Evolutionary conservation across 345 rosid genomes (phyloP).

Genomic region (Microthlaspi erraticum): DNA sequence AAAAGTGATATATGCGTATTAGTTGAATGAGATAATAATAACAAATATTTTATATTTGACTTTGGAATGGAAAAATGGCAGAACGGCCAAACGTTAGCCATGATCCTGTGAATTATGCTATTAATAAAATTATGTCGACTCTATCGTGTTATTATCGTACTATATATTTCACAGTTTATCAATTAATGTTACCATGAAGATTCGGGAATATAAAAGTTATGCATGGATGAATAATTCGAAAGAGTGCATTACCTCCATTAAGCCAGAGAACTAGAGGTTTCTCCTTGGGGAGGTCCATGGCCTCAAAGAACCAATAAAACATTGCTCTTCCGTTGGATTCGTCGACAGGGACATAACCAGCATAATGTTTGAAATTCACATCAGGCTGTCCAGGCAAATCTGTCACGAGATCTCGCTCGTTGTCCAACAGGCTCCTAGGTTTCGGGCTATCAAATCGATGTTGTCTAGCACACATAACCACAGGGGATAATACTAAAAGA

Average conservation of each 20-base stretch:
- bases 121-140: not conserved
- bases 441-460: conserved; percentile 32
- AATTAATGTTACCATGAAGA: not conserved
- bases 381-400: conserved; percentile 87
- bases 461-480: conserved; percentile 35
- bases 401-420: conserved; percentile 62
- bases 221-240: conserved; percentile 12
- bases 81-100: not conserved
- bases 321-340: conserved; percentile 71
- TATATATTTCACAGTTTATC: not conserved
- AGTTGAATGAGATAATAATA: not conserved
- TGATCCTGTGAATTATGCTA: not conserved
- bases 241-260: conserved; percentile 76
- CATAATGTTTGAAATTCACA: conserved; percentile 73
- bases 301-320: conserved; percentile 92
- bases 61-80: not conserved
- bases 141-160: not conserved
- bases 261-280: conserved; percentile 95
- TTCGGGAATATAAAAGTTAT: conserved; percentile 10
- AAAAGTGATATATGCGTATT: not conserved
- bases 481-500: conserved; percentile 27
- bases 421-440: conserved; percentile 32
- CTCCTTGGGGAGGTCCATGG: conserved; percentile 53
- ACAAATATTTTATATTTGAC: not conserved
- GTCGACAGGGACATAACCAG: conserved; percentile 83